phyloP scores from a whole-genome alignment of 148 eudicot species.

The Rhododendron mucronatum region DNA sequence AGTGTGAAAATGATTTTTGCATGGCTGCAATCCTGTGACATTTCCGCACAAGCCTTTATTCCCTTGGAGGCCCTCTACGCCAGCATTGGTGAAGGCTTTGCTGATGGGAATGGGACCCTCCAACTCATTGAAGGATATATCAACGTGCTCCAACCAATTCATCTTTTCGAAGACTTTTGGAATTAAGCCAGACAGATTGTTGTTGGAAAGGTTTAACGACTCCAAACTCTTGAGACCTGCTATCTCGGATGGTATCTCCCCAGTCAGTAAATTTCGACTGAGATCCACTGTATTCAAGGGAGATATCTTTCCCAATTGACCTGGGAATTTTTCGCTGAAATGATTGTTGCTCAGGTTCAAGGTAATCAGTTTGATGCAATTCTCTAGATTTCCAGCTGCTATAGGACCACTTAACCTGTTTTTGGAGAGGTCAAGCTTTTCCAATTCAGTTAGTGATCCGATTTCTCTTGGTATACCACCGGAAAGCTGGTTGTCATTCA shows the following conservation, averaged over 20 bases:
- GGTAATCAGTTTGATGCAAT: too few relatives aligned
- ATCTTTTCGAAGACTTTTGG: conserved; percentile 28
- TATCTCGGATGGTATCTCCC: conserved; percentile 26
- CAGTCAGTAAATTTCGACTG: conserved; percentile 33
- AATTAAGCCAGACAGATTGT: conserved; percentile 32
- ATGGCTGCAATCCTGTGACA: conserved; percentile 21
- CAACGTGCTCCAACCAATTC: conserved; percentile 16
- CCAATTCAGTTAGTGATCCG: too few relatives aligned
- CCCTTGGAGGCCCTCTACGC: conserved; percentile 18
- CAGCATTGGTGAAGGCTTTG: conserved; percentile 21
- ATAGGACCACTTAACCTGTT: too few relatives aligned
- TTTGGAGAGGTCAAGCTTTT: too few relatives aligned
- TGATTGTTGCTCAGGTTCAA: too few relatives aligned
- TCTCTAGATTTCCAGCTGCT: too few relatives aligned
- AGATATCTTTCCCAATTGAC: not conserved
- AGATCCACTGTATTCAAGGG: conserved; percentile 18
- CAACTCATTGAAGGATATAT: conserved; percentile 33
- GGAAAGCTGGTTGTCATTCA: too few relatives aligned
- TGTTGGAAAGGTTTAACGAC: conserved; percentile 29
- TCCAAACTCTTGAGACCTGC: conserved; percentile 21
- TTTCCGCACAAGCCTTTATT: conserved; percentile 32
- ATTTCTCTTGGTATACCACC: too few relatives aligned
- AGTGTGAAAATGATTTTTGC: not conserved
- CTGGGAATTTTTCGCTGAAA: not conserved
- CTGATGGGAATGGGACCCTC: conserved; percentile 33